These are phyloP conservation scores for Aspergillus sp. DNA, from an alignment of 2,329 filamentous ascomycete species.

Conservation along the genomic window DNA sequence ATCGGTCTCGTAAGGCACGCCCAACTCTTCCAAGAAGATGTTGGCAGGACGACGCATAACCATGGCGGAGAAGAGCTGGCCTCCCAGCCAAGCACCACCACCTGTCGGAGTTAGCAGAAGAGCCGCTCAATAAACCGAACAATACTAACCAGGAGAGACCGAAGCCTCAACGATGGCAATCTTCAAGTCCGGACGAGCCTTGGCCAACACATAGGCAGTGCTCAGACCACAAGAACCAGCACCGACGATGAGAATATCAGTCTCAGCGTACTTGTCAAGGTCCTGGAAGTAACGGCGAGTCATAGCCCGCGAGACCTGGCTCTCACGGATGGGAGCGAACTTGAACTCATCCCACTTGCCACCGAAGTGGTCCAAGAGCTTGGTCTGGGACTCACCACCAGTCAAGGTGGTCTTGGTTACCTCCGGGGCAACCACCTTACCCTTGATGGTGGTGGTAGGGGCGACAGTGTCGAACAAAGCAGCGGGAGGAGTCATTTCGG, in stretches of 20 bases:
- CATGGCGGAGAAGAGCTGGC: conserved; percentile 93
- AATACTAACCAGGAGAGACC: conserved; percentile 59
- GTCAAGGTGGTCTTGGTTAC: conserved; percentile 24
- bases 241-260: conserved; percentile 87
- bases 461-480: conserved; percentile 52
- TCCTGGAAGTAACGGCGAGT: conserved; percentile 87
- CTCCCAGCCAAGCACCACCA: conserved; percentile 86
- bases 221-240: conserved; percentile 83
- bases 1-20: conserved; percentile 81
- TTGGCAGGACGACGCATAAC: conserved; percentile 90
- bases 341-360: conserved; percentile 75
- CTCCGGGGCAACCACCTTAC: conserved; percentile 41
- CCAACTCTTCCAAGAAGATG: conserved; percentile 71
- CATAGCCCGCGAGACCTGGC: conserved; percentile 88
- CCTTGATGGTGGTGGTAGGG: conserved; percentile 30
- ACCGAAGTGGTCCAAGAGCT: conserved; percentile 58
- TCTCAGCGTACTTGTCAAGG: conserved; percentile 82
- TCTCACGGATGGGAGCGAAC: conserved; percentile 84
- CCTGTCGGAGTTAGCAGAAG: conserved; percentile 39
- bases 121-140: no score
- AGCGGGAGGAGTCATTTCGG: conserved; percentile 71
- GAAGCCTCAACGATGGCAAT: conserved; percentile 86
- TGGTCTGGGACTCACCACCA: conserved; percentile 40
- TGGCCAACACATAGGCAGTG: conserved; percentile 76
- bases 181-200: conserved; percentile 78